Conservation (phyloP, 331 rosid genomes). For the Malus hybrid region DNA sequence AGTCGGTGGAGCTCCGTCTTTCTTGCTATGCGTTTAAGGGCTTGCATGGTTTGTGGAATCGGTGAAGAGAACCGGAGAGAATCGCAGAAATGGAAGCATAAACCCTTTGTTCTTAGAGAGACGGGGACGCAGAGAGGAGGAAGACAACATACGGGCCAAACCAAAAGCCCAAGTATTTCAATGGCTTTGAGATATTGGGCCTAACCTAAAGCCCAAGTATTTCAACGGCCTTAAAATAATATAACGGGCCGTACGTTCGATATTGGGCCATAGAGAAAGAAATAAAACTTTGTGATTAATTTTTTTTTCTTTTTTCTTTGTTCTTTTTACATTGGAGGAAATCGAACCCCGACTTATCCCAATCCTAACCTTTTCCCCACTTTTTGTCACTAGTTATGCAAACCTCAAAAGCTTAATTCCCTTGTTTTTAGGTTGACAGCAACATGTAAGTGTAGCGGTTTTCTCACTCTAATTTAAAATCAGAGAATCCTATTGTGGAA, state of each 20-base stretch:
- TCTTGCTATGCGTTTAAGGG: slow-evolving; percentile 30
- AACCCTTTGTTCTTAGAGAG: neutral
- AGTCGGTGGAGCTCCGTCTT: slow-evolving; percentile 16
- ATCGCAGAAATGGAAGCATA: neutral
- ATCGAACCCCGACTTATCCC: neutral
- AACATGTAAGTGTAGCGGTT: neutral
- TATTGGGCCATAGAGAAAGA: neutral
- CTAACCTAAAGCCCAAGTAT: neutral
- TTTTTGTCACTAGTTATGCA: neutral
- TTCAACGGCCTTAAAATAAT: neutral
- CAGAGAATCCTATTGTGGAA: neutral
- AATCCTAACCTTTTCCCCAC: neutral
- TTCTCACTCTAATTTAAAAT: neutral
- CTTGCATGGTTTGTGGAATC: slow-evolving; percentile 25
- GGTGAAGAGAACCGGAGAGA: neutral
- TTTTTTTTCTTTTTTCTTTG: too few species aligned
- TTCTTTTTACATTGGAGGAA: too few species aligned
- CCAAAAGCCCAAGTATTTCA: neutral
- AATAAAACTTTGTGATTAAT: neutral
- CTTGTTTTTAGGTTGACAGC: too few species aligned
- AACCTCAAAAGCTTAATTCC: neutral
- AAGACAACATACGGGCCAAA: neutral
- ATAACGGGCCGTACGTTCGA: neutral
- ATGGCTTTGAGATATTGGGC: neutral
- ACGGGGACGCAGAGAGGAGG: neutral